A percentile compares a stretch with the other conserved stretches of the same genome.
phyloP scores from a whole-genome alignment of 2,329 filamentous ascomycete species.

The Aureobasidium subglaciale region DNA sequence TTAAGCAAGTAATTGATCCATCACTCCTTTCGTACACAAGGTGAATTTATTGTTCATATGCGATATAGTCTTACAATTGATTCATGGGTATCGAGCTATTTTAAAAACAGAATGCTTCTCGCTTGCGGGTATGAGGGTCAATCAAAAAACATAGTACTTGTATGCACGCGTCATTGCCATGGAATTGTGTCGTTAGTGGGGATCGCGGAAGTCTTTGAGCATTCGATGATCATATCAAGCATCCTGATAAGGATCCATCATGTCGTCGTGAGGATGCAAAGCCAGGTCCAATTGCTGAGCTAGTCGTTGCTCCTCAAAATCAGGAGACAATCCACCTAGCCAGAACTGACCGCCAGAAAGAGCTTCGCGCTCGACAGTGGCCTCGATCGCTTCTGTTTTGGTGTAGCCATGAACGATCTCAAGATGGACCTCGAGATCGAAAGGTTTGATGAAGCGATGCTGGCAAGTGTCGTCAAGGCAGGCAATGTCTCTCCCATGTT shows the following conservation, averaged over 20 bases:
- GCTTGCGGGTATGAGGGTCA: background rate
- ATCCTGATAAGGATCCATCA: background rate
- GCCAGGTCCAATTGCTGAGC: slow-evolving; percentile 20
- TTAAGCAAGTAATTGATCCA: background rate
- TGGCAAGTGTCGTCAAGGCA: slow-evolving; percentile 47
- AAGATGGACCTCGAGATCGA: slow-evolving; percentile 53
- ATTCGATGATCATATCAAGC: background rate
- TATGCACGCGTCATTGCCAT: background rate
- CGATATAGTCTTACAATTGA: background rate
- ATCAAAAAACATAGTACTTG: background rate
- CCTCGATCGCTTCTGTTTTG: slow-evolving; percentile 32
- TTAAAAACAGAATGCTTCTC: slow-evolving; percentile 3
- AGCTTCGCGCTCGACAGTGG: slow-evolving; percentile 31
- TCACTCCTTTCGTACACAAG: background rate
- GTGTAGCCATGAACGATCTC: slow-evolving; percentile 35
- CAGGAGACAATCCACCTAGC: slow-evolving; percentile 32
- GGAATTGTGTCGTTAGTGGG: background rate
- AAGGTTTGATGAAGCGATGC: slow-evolving; percentile 50
- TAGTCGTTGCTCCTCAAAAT: slow-evolving; percentile 31
- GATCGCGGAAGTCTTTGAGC: background rate
- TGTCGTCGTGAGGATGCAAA: slow-evolving; percentile 8
- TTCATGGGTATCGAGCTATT: slow-evolving; percentile 10
- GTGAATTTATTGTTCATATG: background rate
- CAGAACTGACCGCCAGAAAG: slow-evolving; percentile 39
- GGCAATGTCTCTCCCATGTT: slow-evolving; percentile 41